These are phyloP conservation scores for Aspergillus pseudoglaucus DNA, from an alignment of 2,329 filamentous ascomycete species.

Conservation along the genomic window DNA sequence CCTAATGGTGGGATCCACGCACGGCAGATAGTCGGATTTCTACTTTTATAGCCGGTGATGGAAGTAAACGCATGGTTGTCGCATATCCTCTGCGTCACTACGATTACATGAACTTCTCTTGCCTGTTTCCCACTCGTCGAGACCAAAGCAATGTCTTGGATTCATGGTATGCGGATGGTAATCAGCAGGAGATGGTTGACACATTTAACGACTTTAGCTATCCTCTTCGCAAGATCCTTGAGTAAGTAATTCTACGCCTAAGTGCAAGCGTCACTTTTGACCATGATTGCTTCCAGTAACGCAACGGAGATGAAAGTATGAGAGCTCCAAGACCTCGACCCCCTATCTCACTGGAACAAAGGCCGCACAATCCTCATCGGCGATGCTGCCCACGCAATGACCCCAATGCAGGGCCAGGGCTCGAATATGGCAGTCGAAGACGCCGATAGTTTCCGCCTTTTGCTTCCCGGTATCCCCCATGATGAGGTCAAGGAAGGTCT, in stretches of 20 bases:
- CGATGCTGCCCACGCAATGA: constrained; percentile 13
- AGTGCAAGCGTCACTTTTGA: too few species aligned
- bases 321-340: constrained; percentile 2
- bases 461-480: background rate
- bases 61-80: background rate
- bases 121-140: background rate
- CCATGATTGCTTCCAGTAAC: background rate
- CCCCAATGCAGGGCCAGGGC: constrained; percentile 20
- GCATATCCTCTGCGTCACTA: background rate
- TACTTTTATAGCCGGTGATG: background rate
- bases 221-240: background rate
- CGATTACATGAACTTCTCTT: constrained; percentile 3
- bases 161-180: constrained; percentile 1
- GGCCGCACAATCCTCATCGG: constrained; percentile 12
- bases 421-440: constrained; percentile 40
- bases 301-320: constrained; percentile 2
- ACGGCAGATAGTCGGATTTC: constrained; percentile 1
- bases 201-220: background rate
- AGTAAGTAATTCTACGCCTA: background rate
- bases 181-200: background rate
- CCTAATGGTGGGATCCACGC: constrained; percentile 1
- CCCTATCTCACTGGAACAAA: constrained; percentile 25
- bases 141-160: background rate
- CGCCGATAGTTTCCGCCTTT: constrained; percentile 32
- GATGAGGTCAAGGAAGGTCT: background rate